Conservation (phyloP, 768 basidiomycete genomes). For the Pleurotus tuber-regium region DNA sequence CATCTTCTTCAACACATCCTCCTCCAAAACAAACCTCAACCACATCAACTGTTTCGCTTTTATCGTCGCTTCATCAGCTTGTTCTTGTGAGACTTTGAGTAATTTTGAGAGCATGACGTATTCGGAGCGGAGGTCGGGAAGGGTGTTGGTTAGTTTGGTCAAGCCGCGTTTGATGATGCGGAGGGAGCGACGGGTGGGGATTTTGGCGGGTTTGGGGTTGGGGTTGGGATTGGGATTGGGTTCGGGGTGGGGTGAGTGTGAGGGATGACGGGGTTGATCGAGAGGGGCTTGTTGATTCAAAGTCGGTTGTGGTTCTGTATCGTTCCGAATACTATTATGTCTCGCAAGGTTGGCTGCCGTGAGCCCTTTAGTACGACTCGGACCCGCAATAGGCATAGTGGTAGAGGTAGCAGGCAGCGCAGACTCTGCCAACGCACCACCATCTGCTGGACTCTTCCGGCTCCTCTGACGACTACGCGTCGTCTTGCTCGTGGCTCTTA, state of each 20-base stretch:
- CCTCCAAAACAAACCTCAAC: constrained; percentile 16
- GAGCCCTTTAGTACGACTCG: background rate
- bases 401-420: too few species aligned
- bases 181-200: constrained; percentile 18
- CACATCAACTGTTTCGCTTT: constrained; percentile 16
- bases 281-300: too few species aligned
- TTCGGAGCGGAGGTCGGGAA: constrained; percentile 13
- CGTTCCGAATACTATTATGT: too few species aligned
- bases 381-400: too few species aligned
- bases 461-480: too few species aligned
- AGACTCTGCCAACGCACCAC: background rate
- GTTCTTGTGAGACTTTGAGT: constrained; percentile 11
- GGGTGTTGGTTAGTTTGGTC: constrained; percentile 14
- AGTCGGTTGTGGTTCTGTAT: too few species aligned
- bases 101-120: constrained; percentile 17
- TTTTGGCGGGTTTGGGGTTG: background rate
- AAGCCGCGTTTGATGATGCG: constrained; percentile 18
- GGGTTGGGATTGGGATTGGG: background rate
- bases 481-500: too few species aligned
- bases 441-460: background rate
- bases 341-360: constrained; percentile 1
- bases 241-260: background rate
- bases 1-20: constrained; percentile 16
- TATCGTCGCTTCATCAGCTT: constrained; percentile 6
- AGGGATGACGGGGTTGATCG: background rate